These are phyloP conservation scores for Candida arabinofermentans DNA, from an alignment of 805 yeast genomes.

Conservation along the genomic window DNA sequence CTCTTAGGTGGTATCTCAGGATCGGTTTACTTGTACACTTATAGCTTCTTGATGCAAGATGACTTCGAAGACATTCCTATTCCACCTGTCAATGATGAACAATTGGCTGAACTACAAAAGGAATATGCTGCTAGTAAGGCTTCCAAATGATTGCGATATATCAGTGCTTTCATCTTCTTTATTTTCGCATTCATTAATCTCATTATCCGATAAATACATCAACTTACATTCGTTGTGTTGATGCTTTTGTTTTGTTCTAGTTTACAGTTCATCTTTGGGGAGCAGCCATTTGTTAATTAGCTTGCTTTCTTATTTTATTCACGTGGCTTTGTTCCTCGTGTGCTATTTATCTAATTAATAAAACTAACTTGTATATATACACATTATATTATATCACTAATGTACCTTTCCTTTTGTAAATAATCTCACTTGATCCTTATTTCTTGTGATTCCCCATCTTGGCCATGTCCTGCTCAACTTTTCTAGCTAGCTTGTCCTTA, in stretches of 20 bases:
- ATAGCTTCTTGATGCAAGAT: constrained; percentile 63
- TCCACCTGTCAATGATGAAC: constrained; percentile 84
- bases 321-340: too few relatives aligned
- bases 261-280: too few relatives aligned
- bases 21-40: constrained; percentile 65
- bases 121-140: constrained; percentile 57
- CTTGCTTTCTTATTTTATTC: neutral
- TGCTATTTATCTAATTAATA: neutral
- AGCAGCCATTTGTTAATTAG: too few relatives aligned
- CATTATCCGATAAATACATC: neutral
- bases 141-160: neutral
- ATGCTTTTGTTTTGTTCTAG: too few relatives aligned
- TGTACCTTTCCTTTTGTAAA: neutral
- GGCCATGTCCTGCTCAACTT: constrained; percentile 15
- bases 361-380: neutral
- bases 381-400: neutral
- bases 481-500: constrained; percentile 21
- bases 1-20: constrained; percentile 60
- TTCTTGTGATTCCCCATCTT: constrained; percentile 4
- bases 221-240: too few relatives aligned
- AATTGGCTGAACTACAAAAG: constrained; percentile 63
- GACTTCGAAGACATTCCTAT: constrained; percentile 90
- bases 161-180: neutral
- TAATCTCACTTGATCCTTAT: neutral
- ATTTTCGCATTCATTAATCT: neutral